Conservation (phyloP, 768 basidiomycete genomes). For the Trametes cingulata region DNA sequence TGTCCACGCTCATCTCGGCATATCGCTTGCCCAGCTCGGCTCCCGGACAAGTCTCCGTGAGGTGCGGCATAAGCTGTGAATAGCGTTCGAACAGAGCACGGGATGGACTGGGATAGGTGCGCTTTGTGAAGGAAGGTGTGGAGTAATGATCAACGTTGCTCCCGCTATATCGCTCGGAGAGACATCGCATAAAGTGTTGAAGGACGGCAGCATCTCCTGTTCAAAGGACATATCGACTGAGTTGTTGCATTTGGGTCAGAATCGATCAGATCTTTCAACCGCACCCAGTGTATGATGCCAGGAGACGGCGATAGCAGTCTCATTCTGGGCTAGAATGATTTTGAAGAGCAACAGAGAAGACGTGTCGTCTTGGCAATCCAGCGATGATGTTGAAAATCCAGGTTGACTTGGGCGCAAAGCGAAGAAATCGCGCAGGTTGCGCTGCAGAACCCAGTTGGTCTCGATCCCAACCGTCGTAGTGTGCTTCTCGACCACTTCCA, state of each 20-base stretch:
- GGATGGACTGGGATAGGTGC: constrained; percentile 25
- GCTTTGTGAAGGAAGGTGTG: constrained; percentile 30
- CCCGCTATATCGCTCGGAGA: constrained; percentile 35
- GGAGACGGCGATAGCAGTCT: constrained; percentile 35
- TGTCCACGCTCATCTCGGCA: constrained; percentile 4
- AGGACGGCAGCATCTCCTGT: constrained; percentile 34
- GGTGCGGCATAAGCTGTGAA: constrained; percentile 29
- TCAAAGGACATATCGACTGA: not conserved
- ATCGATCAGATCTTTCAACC: not conserved
- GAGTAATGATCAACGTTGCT: not conserved
- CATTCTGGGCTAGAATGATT: constrained; percentile 25
- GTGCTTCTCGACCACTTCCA: not conserved
- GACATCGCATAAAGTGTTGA: constrained; percentile 31
- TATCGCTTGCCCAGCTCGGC: constrained; percentile 24
- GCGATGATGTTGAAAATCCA: not conserved
- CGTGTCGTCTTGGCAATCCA: not conserved
- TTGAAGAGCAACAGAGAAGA: constrained; percentile 28
- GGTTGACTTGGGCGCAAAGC: not conserved
- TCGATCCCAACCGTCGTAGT: not conserved
- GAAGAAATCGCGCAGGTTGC: constrained; percentile 1
- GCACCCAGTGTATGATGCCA: constrained; percentile 39
- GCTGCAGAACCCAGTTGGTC: constrained; percentile 14
- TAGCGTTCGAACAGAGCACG: constrained; percentile 18
- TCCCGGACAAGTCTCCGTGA: constrained; percentile 21
- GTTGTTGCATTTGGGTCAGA: not conserved